A percentile compares a stretch with the other conserved stretches of the same genome.
These are phyloP conservation scores for Euphorbia schlechtendalii DNA, from an alignment of 441 rosid genomes.

Conservation along the genomic window DNA sequence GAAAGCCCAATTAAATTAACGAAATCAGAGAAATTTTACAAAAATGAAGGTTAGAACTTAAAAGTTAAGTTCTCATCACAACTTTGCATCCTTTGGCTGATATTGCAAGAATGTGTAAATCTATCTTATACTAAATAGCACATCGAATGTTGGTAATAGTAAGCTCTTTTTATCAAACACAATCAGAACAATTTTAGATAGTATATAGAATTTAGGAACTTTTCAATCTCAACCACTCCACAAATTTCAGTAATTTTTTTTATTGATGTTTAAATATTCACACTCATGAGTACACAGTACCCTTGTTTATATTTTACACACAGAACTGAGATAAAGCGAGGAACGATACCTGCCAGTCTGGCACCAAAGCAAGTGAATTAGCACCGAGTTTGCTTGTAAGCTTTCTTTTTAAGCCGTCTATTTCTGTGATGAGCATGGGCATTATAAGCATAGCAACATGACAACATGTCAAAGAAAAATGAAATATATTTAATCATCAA, in stretches of 20 bases:
- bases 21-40: constrained; percentile 2
- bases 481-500: background rate
- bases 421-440: constrained; percentile 41
- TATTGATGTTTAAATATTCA: background rate
- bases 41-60: too few species aligned
- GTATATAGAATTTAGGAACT: background rate
- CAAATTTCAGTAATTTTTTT: background rate
- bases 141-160: background rate
- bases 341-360: constrained; percentile 84
- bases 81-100: too few species aligned
- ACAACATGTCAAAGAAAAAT: too few species aligned
- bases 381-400: constrained; percentile 96
- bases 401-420: constrained; percentile 92
- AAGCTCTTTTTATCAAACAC: background rate
- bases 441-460: constrained; percentile 13
- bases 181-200: background rate
- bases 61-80: too few species aligned
- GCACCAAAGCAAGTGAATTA: constrained; percentile 71
- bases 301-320: background rate
- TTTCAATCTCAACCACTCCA: background rate
- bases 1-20: background rate
- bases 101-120: background rate
- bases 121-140: background rate
- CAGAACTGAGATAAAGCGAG: constrained; percentile 8
- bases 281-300: background rate